Conservation (phyloP, 352 stramenopile species). For the Thalassiosira livingstoniorum region DNA sequence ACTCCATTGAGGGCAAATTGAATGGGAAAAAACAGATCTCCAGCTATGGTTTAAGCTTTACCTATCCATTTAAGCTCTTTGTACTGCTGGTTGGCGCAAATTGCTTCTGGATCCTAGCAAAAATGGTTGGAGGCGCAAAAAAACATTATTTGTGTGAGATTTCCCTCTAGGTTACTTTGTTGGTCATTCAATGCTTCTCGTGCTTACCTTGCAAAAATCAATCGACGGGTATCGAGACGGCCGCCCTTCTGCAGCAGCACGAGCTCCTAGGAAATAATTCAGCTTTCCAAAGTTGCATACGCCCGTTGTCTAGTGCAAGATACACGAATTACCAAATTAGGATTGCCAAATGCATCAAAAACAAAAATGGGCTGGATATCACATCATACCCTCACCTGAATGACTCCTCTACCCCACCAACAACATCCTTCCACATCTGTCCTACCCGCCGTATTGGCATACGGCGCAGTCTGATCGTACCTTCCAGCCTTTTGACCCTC, state of each 20-base stretch:
- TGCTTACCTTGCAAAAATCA: conserved; percentile 48
- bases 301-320: conserved; percentile 51
- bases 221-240: conserved; percentile 44
- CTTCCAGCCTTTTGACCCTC: conserved; percentile 31
- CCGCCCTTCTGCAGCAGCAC: conserved; percentile 49
- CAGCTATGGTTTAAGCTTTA: too few species aligned
- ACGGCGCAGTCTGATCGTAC: not conserved
- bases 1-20: not conserved
- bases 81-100: conserved; percentile 54
- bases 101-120: conserved; percentile 56
- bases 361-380: not conserved
- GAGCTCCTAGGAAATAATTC: conserved; percentile 53
- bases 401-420: conserved; percentile 49
- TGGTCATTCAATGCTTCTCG: not conserved
- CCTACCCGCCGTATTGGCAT: conserved; percentile 10
- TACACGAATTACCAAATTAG: not conserved
- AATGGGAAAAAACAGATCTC: conserved; percentile 6
- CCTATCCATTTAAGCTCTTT: conserved; percentile 71
- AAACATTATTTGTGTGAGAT: not conserved
- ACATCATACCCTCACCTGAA: not conserved
- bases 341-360: not conserved
- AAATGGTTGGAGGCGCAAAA: conserved; percentile 54
- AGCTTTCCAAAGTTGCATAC: conserved; percentile 70
- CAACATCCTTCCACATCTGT: conserved; percentile 50
- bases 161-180: not conserved